These are phyloP conservation scores for Aspergillus saccharolyticus DNA, from an alignment of 495 filamentous ascomycete species.

Conservation along the genomic window DNA sequence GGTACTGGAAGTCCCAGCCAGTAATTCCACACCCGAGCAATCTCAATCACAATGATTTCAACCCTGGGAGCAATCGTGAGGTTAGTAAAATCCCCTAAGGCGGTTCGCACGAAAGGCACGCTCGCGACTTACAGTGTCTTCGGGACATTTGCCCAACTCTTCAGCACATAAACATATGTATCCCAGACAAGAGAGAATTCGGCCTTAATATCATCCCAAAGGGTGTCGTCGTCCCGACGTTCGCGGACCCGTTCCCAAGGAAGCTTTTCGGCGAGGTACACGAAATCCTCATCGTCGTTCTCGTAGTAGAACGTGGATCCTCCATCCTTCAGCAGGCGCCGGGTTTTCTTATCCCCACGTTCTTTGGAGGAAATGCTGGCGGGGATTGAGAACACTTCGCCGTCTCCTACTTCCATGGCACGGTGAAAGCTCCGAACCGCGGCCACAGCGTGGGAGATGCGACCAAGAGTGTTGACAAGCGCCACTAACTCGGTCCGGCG, in stretches of 20 bases:
- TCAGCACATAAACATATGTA: constrained; percentile 60
- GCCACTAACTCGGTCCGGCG: constrained; percentile 90
- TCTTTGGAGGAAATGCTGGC: constrained; percentile 22
- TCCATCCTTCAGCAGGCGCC: constrained; percentile 31
- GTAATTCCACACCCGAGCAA: constrained; percentile 61
- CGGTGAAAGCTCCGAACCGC: constrained; percentile 72
- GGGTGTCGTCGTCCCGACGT: constrained; percentile 30
- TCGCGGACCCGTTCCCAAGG: constrained; percentile 34
- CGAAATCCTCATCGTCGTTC: constrained; percentile 33
- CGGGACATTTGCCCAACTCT: constrained; percentile 66
- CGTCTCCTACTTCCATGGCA: constrained; percentile 40
- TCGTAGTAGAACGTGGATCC: constrained; percentile 41
- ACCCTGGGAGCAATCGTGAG: constrained; percentile 41
- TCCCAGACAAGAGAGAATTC: constrained; percentile 60
- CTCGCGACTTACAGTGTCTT: constrained; percentile 58
- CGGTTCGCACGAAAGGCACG: neutral
- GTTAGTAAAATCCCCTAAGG: neutral
- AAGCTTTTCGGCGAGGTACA: constrained; percentile 28
- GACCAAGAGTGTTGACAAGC: constrained; percentile 86
- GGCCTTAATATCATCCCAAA: constrained; percentile 54
- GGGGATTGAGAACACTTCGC: constrained; percentile 32
- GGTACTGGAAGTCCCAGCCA: constrained; percentile 75
- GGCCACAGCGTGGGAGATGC: constrained; percentile 71
- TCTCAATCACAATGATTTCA: constrained; percentile 56
- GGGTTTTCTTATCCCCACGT: constrained; percentile 14